Percentiles rank a stretch among this genome's conserved stretches.
phyloP scores from a whole-genome alignment of 768 basidiomycete species.

The Termitomyces heimii region DNA sequence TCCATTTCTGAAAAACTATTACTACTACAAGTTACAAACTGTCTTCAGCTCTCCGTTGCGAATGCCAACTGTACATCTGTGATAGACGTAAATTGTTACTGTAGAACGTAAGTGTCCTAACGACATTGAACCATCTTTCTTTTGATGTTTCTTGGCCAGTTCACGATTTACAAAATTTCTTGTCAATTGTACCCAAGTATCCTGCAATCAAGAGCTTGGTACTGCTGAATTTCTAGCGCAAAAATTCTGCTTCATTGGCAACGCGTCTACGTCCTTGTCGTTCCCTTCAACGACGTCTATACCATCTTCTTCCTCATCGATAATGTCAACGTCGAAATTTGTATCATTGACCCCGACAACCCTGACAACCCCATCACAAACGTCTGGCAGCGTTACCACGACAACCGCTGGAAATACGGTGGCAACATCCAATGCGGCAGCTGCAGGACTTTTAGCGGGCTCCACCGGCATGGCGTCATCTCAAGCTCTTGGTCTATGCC shows the following conservation, averaged over 20 bases:
- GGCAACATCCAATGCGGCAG: conserved; percentile 12
- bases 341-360: conserved; percentile 6
- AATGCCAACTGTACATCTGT: conserved; percentile 36
- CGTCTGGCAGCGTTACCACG: conserved; percentile 1
- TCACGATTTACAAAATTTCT: conserved; percentile 28
- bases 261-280: conserved; percentile 14
- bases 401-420: conserved; percentile 3
- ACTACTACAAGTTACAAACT: conserved; percentile 33
- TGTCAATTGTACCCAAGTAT: conserved; percentile 28
- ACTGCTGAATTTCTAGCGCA: conserved; percentile 39
- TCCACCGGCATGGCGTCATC: background rate
- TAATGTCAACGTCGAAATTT: background rate
- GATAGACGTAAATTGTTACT: conserved; percentile 45
- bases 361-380: conserved; percentile 4
- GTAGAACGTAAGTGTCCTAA: conserved; percentile 27
- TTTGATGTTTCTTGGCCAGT: conserved; percentile 15
- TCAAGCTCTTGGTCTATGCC: conserved; percentile 1
- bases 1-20: background rate
- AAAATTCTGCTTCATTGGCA: conserved; percentile 35
- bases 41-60: conserved; percentile 28
- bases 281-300: conserved; percentile 14
- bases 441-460: background rate
- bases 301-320: conserved; percentile 1
- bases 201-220: conserved; percentile 30
- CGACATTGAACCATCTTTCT: background rate